Evolutionary conservation across 805 yeast genomes (phyloP).

Genomic region (Saturnispora silvae): DNA sequence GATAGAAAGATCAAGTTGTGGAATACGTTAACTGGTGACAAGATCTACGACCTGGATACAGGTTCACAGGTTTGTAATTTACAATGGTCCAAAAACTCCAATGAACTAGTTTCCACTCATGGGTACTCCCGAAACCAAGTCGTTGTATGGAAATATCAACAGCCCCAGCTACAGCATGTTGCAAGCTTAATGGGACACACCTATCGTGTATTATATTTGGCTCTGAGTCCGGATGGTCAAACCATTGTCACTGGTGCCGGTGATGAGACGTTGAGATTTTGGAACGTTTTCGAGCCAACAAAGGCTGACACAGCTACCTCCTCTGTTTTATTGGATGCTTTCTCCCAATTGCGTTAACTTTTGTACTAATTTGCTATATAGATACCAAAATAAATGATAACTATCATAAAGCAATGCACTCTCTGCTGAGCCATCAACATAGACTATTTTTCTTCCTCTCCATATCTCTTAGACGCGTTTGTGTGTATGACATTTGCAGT

Average conservation of each 20-base stretch:
- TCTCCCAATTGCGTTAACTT: conserved; percentile 53
- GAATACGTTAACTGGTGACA: conserved; percentile 75
- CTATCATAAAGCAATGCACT: no score
- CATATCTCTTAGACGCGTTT: no score
- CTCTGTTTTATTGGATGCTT: conserved; percentile 61
- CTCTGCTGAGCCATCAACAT: no score
- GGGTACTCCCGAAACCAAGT: conserved; percentile 89
- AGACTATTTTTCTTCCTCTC: no score
- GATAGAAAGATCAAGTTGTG: conserved; percentile 85
- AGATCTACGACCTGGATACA: conserved; percentile 74
- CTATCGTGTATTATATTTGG: conserved; percentile 77
- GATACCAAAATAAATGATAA: no score
- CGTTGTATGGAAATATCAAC: conserved; percentile 87
- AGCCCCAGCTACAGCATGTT: conserved; percentile 62
- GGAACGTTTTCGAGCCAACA: conserved; percentile 86
- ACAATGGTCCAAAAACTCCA: conserved; percentile 85
- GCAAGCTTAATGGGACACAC: conserved; percentile 94
- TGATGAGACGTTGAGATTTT: conserved; percentile 89
- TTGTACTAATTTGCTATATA: conserved; percentile 5
- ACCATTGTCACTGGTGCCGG: conserved; percentile 98
- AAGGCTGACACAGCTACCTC: conserved; percentile 48
- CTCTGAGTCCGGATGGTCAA: conserved; percentile 91
- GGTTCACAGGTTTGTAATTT: conserved; percentile 95
- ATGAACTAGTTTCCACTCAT: conserved; percentile 89
- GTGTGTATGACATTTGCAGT: conserved; percentile 15